Conservation (phyloP, 208 protist genomes). For the Angomonas ambiguus region DNA sequence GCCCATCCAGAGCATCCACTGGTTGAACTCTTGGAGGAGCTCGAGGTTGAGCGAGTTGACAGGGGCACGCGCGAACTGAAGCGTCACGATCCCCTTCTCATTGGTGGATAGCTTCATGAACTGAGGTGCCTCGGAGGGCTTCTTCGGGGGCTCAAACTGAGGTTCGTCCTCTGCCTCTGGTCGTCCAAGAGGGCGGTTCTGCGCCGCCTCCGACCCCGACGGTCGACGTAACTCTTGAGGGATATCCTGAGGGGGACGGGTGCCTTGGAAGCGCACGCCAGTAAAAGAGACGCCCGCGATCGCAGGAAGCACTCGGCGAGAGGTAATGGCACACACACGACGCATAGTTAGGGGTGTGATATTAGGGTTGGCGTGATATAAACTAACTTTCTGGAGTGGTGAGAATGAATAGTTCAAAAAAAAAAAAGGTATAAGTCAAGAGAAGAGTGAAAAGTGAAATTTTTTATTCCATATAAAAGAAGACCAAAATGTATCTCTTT, state of each 20-base stretch:
- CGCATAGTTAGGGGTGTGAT: too few species aligned
- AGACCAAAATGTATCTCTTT: too few species aligned
- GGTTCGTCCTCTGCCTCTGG: conserved; percentile 9
- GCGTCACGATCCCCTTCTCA: conserved; percentile 50
- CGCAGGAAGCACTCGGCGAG: not conserved
- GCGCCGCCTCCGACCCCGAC: conserved; percentile 5
- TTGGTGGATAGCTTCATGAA: conserved; percentile 56
- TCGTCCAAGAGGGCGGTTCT: conserved; percentile 2
- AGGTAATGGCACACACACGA: not conserved
- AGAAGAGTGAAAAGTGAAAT: too few species aligned
- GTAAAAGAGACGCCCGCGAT: not conserved
- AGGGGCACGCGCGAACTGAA: conserved; percentile 49
- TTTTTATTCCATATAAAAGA: too few species aligned
- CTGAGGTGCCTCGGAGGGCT: conserved; percentile 65
- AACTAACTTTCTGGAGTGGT: not conserved
- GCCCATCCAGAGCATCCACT: conserved; percentile 81
- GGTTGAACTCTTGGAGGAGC: conserved; percentile 71
- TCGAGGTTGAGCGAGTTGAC: conserved; percentile 76
- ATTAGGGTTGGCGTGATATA: not conserved
- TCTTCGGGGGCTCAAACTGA: conserved; percentile 56
- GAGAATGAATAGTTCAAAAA: not conserved
- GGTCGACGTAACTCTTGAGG: conserved; percentile 28
- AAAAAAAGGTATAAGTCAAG: too few species aligned
- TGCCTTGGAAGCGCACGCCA: conserved; percentile 14
- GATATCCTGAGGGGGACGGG: conserved; percentile 24